Evolutionary conservation across 2,329 filamentous ascomycete genomes (phyloP).

Genomic region (Acarospora socialis): DNA sequence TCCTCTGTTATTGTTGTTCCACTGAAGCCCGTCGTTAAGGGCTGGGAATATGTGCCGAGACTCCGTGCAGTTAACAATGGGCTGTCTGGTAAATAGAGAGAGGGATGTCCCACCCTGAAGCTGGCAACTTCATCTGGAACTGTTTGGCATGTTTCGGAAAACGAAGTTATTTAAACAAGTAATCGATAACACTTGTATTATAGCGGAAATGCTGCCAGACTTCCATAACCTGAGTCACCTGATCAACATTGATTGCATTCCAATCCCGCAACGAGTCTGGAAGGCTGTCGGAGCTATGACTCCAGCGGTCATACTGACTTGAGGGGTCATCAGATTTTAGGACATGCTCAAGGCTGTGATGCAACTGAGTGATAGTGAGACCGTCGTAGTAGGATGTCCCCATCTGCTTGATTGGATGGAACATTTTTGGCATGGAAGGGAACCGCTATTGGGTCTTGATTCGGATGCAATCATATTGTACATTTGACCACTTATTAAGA

Average conservation of each 20-base stretch:
- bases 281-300: conserved; percentile 25
- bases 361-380: conserved; percentile 35
- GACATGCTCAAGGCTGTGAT: conserved; percentile 35
- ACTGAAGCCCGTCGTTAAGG: conserved; percentile 51
- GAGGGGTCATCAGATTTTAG: conserved; percentile 42
- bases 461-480: conserved; percentile 47
- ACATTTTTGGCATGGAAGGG: conserved; percentile 53
- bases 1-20: conserved; percentile 50
- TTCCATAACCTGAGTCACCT: conserved; percentile 29
- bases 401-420: conserved; percentile 49
- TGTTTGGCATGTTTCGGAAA: conserved; percentile 50
- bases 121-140: conserved; percentile 48
- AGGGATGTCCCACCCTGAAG: conserved; percentile 55
- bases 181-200: conserved; percentile 37
- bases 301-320: conserved; percentile 41
- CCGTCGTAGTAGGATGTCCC: conserved; percentile 55
- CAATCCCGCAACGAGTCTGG: conserved; percentile 37
- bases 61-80: no score
- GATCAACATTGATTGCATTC: conserved; percentile 45
- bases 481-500: conserved; percentile 51
- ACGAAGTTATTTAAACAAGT: conserved; percentile 43
- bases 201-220: conserved; percentile 12
- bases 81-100: no score
- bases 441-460: conserved; percentile 40
- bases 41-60: conserved; percentile 26